phyloP scores from a whole-genome alignment of 2,329 filamentous ascomycete species.

The Cytospora piceicola region DNA sequence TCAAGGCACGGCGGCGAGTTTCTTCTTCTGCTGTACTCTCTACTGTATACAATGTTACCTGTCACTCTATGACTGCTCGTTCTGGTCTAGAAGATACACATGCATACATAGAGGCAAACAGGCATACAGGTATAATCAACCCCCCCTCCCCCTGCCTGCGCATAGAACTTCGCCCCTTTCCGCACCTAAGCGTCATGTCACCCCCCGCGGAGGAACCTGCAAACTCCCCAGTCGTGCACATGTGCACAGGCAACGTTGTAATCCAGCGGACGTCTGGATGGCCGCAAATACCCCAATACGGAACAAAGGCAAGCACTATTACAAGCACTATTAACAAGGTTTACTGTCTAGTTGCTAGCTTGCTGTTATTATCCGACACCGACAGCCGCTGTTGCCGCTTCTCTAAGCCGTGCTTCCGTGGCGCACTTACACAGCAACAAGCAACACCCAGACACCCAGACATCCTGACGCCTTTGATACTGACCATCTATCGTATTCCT shows the following conservation, averaged over 20 bases:
- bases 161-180: not conserved
- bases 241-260: not conserved
- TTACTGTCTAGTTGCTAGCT: not conserved
- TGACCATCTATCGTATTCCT: not conserved
- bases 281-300: conserved; percentile 8
- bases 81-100: not conserved
- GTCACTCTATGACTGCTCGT: not conserved
- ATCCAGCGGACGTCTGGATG: not conserved
- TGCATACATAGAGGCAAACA: not conserved
- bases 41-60: not conserved
- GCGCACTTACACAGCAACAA: not conserved
- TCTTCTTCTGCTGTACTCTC: too few species aligned
- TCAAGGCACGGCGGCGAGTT: not conserved
- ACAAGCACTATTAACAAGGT: not conserved
- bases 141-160: not conserved
- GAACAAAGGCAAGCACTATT: not conserved
- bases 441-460: not conserved
- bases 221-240: conserved; percentile 17
- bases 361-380: not conserved
- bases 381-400: not conserved
- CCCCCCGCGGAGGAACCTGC: not conserved
- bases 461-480: not conserved
- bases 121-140: too few species aligned
- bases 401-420: not conserved
- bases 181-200: not conserved